Conservation (phyloP, 441 rosid genomes). For the Cnidoscolus chayamansa region DNA sequence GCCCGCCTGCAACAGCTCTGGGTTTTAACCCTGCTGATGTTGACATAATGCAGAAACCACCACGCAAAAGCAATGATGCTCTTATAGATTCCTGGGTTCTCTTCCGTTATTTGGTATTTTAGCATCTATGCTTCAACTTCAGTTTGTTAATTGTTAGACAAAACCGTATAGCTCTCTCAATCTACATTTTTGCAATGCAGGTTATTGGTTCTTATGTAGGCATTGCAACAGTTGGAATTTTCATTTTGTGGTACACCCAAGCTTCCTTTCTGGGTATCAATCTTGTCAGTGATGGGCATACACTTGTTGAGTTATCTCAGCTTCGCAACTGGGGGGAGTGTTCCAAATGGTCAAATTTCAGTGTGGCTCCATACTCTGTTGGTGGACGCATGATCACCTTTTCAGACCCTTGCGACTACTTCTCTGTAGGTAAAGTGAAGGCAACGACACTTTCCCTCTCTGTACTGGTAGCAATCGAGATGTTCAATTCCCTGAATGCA, state of each 20-base stretch:
- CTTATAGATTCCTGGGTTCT: conserved; percentile 74
- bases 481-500: conserved; percentile 87
- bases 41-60: conserved; percentile 81
- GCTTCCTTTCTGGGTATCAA: conserved; percentile 71
- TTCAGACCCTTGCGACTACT: conserved; percentile 75
- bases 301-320: conserved; percentile 59
- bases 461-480: conserved; percentile 83
- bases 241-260: conserved; percentile 78
- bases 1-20: conserved; percentile 86
- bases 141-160: neutral
- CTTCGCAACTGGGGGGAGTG: conserved; percentile 79
- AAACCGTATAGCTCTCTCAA: neutral
- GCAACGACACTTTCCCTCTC: conserved; percentile 85
- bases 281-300: conserved; percentile 68
- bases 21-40: conserved; percentile 89
- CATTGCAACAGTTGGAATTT: conserved; percentile 83
- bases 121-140: neutral
- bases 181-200: conserved; percentile 27
- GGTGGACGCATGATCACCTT: conserved; percentile 48
- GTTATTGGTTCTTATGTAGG: conserved; percentile 85
- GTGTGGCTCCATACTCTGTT: conserved; percentile 49
- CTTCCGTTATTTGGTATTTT: conserved; percentile 63
- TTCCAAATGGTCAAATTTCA: conserved; percentile 72
- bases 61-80: conserved; percentile 70
- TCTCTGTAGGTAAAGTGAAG: conserved; percentile 73